Percentiles rank a stretch among this genome's conserved stretches.
These are phyloP conservation scores for Westerdykella aurantiaca DNA, from an alignment of 2,329 filamentous ascomycete species.

Conservation along the genomic window DNA sequence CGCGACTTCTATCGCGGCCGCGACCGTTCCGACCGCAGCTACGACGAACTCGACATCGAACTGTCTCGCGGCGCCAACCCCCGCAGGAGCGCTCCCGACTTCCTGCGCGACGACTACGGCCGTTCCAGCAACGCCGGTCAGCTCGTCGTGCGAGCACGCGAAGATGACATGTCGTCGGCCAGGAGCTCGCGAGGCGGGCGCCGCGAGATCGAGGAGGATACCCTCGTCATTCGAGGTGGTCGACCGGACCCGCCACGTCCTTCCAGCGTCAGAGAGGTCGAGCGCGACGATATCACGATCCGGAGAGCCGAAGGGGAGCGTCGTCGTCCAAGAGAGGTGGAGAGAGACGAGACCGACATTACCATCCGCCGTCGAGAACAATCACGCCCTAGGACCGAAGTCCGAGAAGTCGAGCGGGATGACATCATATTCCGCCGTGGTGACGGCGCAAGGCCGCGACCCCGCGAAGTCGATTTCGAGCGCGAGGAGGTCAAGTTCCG, in stretches of 20 bases:
- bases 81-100: slow-evolving; percentile 43
- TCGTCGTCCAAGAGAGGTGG: slow-evolving; percentile 30
- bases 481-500: slow-evolving; percentile 48
- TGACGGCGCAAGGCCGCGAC: slow-evolving; percentile 34
- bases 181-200: slow-evolving; percentile 29
- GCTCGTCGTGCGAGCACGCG: slow-evolving; percentile 43
- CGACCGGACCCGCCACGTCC: slow-evolving; percentile 20
- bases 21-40: slow-evolving; percentile 39
- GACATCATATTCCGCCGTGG: slow-evolving; percentile 42
- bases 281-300: slow-evolving; percentile 38
- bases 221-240: slow-evolving; percentile 30
- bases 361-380: slow-evolving; percentile 32
- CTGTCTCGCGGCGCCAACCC: slow-evolving; percentile 36
- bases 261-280: slow-evolving; percentile 22
- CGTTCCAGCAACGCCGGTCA: slow-evolving; percentile 38
- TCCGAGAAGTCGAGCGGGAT: slow-evolving; percentile 32
- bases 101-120: slow-evolving; percentile 47
- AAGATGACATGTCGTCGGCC: slow-evolving; percentile 30
- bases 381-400: slow-evolving; percentile 28
- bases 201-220: slow-evolving; percentile 39
- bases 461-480: slow-evolving; percentile 33
- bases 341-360: slow-evolving; percentile 33
- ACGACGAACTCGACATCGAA: slow-evolving; percentile 49
- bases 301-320: slow-evolving; percentile 31
- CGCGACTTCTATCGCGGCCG: slow-evolving; percentile 45